These are phyloP conservation scores for Chrysoporthe austroafricana DNA, from an alignment of 2,329 filamentous ascomycete genomes.

Conservation along the genomic window DNA sequence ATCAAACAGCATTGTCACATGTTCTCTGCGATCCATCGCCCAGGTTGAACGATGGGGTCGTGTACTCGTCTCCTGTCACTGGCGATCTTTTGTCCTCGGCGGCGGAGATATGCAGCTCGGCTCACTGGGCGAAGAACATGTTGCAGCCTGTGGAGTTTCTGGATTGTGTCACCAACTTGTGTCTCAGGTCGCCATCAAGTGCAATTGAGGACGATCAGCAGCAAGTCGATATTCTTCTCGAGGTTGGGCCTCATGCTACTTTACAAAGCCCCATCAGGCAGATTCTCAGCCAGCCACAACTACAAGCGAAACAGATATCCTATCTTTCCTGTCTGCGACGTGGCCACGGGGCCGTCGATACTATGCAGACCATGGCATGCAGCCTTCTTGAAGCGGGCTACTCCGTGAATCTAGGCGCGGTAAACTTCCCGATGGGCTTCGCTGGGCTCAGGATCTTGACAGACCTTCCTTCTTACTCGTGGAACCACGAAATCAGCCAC, in stretches of 20 bases:
- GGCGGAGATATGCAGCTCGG: background rate
- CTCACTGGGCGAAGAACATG: background rate
- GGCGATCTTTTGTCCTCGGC: background rate
- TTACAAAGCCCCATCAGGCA: constrained; percentile 48
- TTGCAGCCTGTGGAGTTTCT: constrained; percentile 9
- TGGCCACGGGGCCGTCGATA: constrained; percentile 7
- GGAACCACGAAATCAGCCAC: constrained; percentile 47
- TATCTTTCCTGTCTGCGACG: background rate
- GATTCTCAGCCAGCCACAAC: constrained; percentile 44
- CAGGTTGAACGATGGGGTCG: too few relatives aligned
- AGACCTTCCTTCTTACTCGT: constrained; percentile 50
- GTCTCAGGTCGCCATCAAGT: too few relatives aligned
- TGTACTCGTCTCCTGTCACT: constrained; percentile 7
- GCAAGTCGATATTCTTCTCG: constrained; percentile 45
- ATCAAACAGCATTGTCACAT: too few relatives aligned
- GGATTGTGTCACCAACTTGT: too few relatives aligned
- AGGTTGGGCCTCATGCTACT: constrained; percentile 54
- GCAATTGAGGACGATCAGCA: constrained; percentile 15
- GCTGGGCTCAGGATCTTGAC: constrained; percentile 30
- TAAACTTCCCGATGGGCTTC: constrained; percentile 35
- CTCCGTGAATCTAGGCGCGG: constrained; percentile 1
- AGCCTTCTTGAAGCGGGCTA: background rate
- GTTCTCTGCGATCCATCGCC: too few relatives aligned
- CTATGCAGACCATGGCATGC: background rate
- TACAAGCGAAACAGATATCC: background rate